These are phyloP conservation scores for Abrus precatorius DNA, from an alignment of 306 rosid species.

Conservation along the genomic window DNA sequence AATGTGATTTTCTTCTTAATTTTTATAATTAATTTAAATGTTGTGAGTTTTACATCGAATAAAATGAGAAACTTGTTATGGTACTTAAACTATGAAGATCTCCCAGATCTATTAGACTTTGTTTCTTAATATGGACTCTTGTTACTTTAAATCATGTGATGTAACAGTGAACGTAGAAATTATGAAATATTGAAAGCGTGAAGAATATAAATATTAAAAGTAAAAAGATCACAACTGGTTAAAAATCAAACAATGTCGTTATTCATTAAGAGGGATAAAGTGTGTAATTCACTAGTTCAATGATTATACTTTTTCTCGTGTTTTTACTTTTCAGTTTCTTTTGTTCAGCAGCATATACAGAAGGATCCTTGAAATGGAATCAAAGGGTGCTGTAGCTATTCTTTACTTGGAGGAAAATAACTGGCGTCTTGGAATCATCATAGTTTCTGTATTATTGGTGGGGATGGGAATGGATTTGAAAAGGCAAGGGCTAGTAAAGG, in stretches of 20 bases:
- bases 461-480: conserved; percentile 56
- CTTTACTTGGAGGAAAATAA: conserved; percentile 47
- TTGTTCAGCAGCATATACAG: neutral
- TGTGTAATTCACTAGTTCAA: neutral
- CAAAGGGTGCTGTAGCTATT: conserved; percentile 51
- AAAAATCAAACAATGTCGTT: neutral
- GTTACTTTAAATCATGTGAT: no score
- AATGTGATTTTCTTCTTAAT: conserved; percentile 48
- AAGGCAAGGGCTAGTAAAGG: conserved; percentile 40
- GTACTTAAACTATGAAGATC: no score
- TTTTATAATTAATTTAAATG: conserved; percentile 37
- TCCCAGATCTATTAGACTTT: no score
- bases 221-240: neutral
- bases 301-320: neutral
- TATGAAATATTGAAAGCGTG: neutral
- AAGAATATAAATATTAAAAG: neutral
- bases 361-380: conserved; percentile 54
- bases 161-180: neutral
- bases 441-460: conserved; percentile 65
- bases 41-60: no score
- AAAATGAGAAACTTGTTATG: no score
- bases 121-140: no score
- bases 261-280: neutral
- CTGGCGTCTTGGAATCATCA: conserved; percentile 57
- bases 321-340: conserved; percentile 7